Base-by-base conservation (phyloP, 441 rosid genomes). In the Arabidopsis hybrid region DNA sequence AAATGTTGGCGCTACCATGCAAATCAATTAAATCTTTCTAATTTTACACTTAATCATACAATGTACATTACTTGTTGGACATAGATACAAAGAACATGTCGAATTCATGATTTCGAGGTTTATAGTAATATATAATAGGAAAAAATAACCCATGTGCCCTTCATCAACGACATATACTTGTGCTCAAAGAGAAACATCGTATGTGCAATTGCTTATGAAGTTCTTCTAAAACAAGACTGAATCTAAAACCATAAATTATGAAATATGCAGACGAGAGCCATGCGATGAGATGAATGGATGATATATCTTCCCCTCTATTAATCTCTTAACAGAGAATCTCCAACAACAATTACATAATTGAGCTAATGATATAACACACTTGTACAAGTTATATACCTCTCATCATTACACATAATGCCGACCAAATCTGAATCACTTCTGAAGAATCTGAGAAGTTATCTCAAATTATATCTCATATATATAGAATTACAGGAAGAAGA, bases 321-420 rank as follows among this genome's bases (percentile, higher is more conserved):
- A 73, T 65, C 49, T 72, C 39, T 36, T 14, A 73, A 12, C 43
- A 38, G 43, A 58, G 49, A 36, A 65, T 65, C 31, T 56, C 6
- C 21, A 53, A 74, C 57, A 60, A 36, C 51, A 69, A 12, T 67
- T 68, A 75, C 74, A 75, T 55, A 69, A 52, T 9, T 4, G 21
- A 74, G 73, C 68, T 72, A 59, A 10, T 6, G 9, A n/a, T n/a
- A n/a, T n/a, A 60, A 26, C 42, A 73, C 63, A 67, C 69, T 75
- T 68, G 59, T 69, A 69, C 79, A 76, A 76, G 60, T 69, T 62
- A 69, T 76, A 69, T 76, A 76, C 71, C 79, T 76, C 79, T 60
- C 69, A 35, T 42, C 69, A 53, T 68, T 52, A 67, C 74, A 67
- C 47, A 51, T 18, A 67, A 66, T 66, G 72, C 67, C 60, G 39